Conservation (phyloP, 495 filamentous ascomycete genomes). For the Daldinia caldariorum region DNA sequence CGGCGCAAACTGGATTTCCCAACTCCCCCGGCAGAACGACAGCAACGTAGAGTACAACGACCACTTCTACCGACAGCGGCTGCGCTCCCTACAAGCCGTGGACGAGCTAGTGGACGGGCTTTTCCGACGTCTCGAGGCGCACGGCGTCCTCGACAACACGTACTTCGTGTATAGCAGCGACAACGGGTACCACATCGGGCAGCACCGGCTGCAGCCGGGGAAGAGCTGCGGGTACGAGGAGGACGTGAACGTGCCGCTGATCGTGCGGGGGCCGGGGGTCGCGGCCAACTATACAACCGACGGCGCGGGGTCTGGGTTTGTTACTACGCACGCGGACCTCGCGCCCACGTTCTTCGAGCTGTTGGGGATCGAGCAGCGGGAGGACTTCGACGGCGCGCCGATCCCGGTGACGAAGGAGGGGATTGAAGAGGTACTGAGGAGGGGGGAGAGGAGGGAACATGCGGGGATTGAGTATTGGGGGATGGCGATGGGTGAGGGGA, state of each 20-base stretch:
- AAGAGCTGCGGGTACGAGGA: slow-evolving; percentile 74
- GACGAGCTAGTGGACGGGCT: slow-evolving; percentile 71
- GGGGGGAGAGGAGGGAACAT: slow-evolving; percentile 58
- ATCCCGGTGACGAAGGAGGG: slow-evolving; percentile 53
- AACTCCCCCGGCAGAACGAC: slow-evolving; percentile 63
- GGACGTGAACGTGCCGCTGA: slow-evolving; percentile 72
- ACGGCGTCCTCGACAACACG: slow-evolving; percentile 67
- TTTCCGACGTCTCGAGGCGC: slow-evolving; percentile 59
- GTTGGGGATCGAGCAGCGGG: slow-evolving; percentile 55
- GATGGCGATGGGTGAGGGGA: slow-evolving; percentile 57
- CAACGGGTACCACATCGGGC: slow-evolving; percentile 76
- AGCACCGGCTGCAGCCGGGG: slow-evolving; percentile 72
- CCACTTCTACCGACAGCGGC: slow-evolving; percentile 68
- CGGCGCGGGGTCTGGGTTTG: slow-evolving; percentile 46
- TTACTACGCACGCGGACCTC: slow-evolving; percentile 72
- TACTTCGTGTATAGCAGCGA: slow-evolving; percentile 75
- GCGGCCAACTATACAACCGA: slow-evolving; percentile 53
- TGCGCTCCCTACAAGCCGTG: slow-evolving; percentile 70
- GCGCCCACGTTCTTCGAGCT: slow-evolving; percentile 69
- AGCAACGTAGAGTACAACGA: slow-evolving; percentile 69
- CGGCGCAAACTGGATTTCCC: slow-evolving; percentile 67
- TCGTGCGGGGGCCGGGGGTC: slow-evolving; percentile 67
- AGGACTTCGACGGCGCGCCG: slow-evolving; percentile 65
- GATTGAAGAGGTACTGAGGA: slow-evolving; percentile 33
- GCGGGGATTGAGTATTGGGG: slow-evolving; percentile 72